Percentiles rank a stretch among this genome's conserved stretches.
These are phyloP conservation scores for Echinochloa phyllopogon DNA, from an alignment of 176 grass and related monocot genomes.

Conservation along the genomic window DNA sequence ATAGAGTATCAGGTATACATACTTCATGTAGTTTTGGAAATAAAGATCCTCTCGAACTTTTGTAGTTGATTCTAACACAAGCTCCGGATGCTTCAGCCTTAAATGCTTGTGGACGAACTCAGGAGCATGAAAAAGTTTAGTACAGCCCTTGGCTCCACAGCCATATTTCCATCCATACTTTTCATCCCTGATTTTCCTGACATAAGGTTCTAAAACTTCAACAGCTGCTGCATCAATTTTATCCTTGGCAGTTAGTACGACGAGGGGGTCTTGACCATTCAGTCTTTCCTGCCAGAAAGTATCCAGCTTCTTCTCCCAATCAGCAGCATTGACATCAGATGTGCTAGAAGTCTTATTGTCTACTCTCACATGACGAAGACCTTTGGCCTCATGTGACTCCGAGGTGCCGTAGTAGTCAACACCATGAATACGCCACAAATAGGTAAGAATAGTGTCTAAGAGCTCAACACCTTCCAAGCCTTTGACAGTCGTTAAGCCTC, in stretches of 20 bases:
- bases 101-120: slow-evolving; percentile 99
- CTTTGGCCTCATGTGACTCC: slow-evolving; percentile 75
- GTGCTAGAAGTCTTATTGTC: slow-evolving; percentile 68
- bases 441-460: slow-evolving; percentile 88
- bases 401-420: slow-evolving; percentile 95
- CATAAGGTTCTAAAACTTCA: slow-evolving; percentile 84
- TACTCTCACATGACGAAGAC: slow-evolving; percentile 81
- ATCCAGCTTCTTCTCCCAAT: slow-evolving; percentile 97
- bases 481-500: slow-evolving; percentile 92
- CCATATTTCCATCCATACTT: slow-evolving; percentile 99
- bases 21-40: slow-evolving; percentile 99
- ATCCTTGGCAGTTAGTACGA: slow-evolving; percentile 79
- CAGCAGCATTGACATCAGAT: slow-evolving; percentile 59
- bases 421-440: slow-evolving; percentile 96
- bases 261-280: slow-evolving; percentile 81
- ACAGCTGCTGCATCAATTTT: slow-evolving; percentile 92
- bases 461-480: slow-evolving; percentile 95
- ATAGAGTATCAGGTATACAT: slow-evolving; percentile 41
- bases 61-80: slow-evolving; percentile 89
- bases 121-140: slow-evolving; percentile 98
- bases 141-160: slow-evolving; percentile 96
- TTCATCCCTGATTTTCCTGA: slow-evolving; percentile 98
- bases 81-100: slow-evolving; percentile 89
- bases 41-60: slow-evolving; percentile 97
- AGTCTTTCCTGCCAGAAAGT: slow-evolving; percentile 82